phyloP scores from a whole-genome alignment of 2,329 filamentous ascomycete species.

The Fusarium annulatum region DNA sequence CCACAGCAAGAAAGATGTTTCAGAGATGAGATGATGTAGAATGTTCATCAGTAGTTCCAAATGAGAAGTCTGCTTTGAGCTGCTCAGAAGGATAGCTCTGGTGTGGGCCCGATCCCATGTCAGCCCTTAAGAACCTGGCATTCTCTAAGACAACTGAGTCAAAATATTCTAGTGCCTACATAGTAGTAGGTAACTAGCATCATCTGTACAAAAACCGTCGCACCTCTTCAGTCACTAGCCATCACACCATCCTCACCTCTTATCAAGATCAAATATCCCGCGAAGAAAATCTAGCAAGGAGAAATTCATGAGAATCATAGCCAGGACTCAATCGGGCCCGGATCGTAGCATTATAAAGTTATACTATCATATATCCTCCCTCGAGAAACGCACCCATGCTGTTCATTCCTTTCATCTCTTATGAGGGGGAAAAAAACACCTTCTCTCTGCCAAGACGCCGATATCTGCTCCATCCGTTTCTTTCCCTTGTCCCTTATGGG shows the following conservation, averaged over 20 bases:
- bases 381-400: slow-evolving; percentile 9
- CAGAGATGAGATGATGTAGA: not conserved
- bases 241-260: not conserved
- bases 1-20: slow-evolving; percentile 9
- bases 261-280: not conserved
- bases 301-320: slow-evolving; percentile 39
- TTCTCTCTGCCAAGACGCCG: slow-evolving; percentile 37
- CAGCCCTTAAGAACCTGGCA: not conserved
- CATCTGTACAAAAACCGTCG: not conserved
- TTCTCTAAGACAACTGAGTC: not conserved
- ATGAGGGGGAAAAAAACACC: not conserved
- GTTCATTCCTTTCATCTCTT: slow-evolving; percentile 12
- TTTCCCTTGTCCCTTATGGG: slow-evolving; percentile 27
- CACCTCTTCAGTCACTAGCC: not conserved
- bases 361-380: slow-evolving; percentile 39
- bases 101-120: not conserved
- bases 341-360: slow-evolving; percentile 43
- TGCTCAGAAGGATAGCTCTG: not conserved
- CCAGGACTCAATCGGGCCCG: slow-evolving; percentile 36
- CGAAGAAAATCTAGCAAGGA: not conserved
- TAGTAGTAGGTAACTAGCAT: not conserved
- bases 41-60: not conserved
- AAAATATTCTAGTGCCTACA: not conserved
- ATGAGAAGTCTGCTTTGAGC: not conserved
- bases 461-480: slow-evolving; percentile 31